Evolutionary conservation across 768 basidiomycete genomes (phyloP).

Genomic region (Russula vinacea): DNA sequence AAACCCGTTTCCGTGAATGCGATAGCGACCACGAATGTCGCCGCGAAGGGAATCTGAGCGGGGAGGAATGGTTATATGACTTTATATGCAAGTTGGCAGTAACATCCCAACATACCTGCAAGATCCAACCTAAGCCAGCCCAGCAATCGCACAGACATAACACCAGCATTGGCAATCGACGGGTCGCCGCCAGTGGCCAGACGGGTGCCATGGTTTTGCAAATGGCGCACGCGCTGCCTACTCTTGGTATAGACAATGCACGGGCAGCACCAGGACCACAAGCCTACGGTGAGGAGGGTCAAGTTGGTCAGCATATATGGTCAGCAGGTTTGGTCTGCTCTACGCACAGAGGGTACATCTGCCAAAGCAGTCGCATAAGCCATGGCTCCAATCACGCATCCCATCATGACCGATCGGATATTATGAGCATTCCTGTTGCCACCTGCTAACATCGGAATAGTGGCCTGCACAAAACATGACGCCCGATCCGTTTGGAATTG

Average conservation of each 20-base stretch:
- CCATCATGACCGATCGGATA: conserved; percentile 33
- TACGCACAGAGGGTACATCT: conserved; percentile 8
- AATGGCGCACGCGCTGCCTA: conserved; percentile 41
- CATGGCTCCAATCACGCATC: conserved; percentile 37
- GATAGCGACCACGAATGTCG: conserved; percentile 43
- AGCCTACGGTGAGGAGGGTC: conserved; percentile 31
- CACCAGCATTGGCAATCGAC: no score
- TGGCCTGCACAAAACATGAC: no score
- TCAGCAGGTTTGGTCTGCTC: no score
- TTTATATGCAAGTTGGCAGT: not conserved
- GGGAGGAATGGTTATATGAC: not conserved
- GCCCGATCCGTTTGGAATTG: no score
- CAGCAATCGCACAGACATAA: no score
- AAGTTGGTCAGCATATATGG: conserved; percentile 5
- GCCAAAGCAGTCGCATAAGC: conserved; percentile 30
- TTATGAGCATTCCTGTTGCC: conserved; percentile 32
- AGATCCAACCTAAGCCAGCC: conserved; percentile 39
- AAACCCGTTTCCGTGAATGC: conserved; percentile 43
- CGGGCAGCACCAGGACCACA: conserved; percentile 41
- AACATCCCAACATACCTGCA: conserved; percentile 40
- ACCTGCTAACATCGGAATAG: not conserved
- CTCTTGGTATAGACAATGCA: conserved; percentile 43
- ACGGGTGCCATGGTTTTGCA: conserved; percentile 39
- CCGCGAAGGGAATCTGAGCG: conserved; percentile 38
- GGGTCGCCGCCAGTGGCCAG: conserved; percentile 42